phyloP scores from a whole-genome alignment of 192 early-diverging fungal genomes.

The Mortierella antarctica region DNA sequence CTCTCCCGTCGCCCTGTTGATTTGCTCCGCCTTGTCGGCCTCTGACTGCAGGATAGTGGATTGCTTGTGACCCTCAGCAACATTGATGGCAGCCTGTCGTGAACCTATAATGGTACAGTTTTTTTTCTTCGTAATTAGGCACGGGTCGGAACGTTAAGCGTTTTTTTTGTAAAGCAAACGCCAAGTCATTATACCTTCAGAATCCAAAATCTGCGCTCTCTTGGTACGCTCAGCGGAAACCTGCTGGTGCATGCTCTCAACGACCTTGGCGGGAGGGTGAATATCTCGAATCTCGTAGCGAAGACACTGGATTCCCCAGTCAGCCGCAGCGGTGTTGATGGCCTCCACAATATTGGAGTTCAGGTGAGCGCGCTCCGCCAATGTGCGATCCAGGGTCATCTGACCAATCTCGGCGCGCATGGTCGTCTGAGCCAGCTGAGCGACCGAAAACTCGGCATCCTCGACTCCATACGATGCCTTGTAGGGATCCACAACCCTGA shows the following conservation, averaged over 20 bases:
- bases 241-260: conserved; percentile 97
- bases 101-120: conserved; percentile 50
- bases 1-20: conserved; percentile 92
- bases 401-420: conserved; percentile 99
- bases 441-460: conserved; percentile 93
- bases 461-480: conserved; percentile 96
- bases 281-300: conserved; percentile 97
- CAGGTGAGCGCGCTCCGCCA: conserved; percentile 92
- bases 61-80: conserved; percentile 95
- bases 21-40: conserved; percentile 88
- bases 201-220: conserved; percentile 93
- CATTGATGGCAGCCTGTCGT: conserved; percentile 95
- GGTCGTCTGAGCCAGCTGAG: conserved; percentile 98
- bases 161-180: background rate
- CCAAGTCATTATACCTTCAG: conserved; percentile 61
- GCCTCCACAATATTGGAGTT: conserved; percentile 95
- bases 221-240: conserved; percentile 97
- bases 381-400: conserved; percentile 95
- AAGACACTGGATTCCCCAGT: conserved; percentile 97
- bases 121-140: too few relatives aligned
- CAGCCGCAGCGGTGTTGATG: conserved; percentile 92
- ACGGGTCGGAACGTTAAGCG: background rate
- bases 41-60: conserved; percentile 94
- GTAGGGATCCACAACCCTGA: conserved; percentile 92
- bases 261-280: conserved; percentile 94